Evolutionary conservation across 2,329 filamentous ascomycete species (phyloP), one percentile per base, ranked within the genome.

Genomic region (Acarospora socialis): DNA sequence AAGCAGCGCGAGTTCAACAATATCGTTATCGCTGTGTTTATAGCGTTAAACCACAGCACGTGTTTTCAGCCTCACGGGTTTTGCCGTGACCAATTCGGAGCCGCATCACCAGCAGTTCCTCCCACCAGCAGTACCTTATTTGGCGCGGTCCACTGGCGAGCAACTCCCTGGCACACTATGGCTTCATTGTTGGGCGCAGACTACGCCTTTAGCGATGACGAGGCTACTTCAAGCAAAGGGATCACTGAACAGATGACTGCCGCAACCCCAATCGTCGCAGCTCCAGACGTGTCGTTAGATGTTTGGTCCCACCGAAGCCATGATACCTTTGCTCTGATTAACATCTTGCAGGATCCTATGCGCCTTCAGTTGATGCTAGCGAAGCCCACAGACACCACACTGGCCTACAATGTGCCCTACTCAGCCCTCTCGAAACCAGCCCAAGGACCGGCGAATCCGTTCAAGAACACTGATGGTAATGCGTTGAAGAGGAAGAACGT

Each of bases 401-500:
- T 68, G 32, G 60, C 61, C 22, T 66, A 65, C 48, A 68, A 68
- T 47, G 61, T 62, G 34, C 76, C 76, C n/a, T 79, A 77, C 44
- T 74, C 81, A 44, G 75, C 81, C 46, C 62, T 87, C 23, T 67
- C 72, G 28, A 68, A 73, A 36, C 70, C 77, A 1, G 59, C 62
- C 6, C 56, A 75, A 37, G 81, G 81, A 0, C 81, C 81, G 21
- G 58, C 66, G 15, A 87, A 87, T 48, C 81, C 81, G 1, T 87
- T 81, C 55, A 75, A 73, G 50, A 65, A 76, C 43, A 66, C 73
- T 17, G 55, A 65, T 12, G 52, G 56, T 9, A 69, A 61, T 29
- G 56, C 58, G 1, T 52, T 74, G 37, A 87, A 86, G 56, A 73
- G 81, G 38, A 87, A 86, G 50, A 87, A 84, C 40, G 67, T 86